A percentile compares a stretch with the other conserved stretches of the same genome.
Evolutionary conservation across 495 filamentous ascomycete species (phyloP).

Genomic region (Aspergillus cavernicola): DNA sequence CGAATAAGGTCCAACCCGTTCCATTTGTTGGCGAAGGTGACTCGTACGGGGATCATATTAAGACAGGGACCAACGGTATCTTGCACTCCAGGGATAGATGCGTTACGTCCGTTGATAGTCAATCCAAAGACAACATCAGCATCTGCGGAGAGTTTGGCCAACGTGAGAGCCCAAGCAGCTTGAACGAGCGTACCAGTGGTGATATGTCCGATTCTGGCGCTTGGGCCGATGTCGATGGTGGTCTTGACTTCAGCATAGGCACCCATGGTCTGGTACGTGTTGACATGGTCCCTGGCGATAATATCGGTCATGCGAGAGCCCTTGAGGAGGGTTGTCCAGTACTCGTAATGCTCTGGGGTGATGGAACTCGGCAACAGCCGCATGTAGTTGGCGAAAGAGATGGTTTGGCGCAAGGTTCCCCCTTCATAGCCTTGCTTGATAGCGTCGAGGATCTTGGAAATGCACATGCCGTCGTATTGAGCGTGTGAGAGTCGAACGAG

Average conservation of each 20-base stretch:
- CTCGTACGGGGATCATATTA: constrained; percentile 44
- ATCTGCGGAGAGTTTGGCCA: constrained; percentile 46
- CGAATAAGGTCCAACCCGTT: constrained; percentile 34
- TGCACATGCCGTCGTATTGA: constrained; percentile 69
- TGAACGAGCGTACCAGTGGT: constrained; percentile 54
- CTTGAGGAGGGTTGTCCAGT: constrained; percentile 40
- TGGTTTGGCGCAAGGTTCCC: constrained; percentile 30
- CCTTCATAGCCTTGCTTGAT: constrained; percentile 50
- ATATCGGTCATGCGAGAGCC: constrained; percentile 46
- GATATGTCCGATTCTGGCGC: constrained; percentile 36
- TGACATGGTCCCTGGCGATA: constrained; percentile 30
- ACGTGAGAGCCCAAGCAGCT: constrained; percentile 51
- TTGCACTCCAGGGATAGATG: constrained; percentile 44
- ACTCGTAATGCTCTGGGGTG: constrained; percentile 50
- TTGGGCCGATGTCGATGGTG: constrained; percentile 30
- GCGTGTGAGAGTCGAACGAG: constrained; percentile 67
- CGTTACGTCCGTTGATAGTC: constrained; percentile 53
- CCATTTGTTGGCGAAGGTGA: constrained; percentile 25
- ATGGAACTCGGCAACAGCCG: constrained; percentile 42
- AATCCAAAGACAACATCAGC: constrained; percentile 54
- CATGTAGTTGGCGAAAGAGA: constrained; percentile 58
- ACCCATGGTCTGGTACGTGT: constrained; percentile 35
- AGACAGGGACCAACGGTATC: constrained; percentile 41
- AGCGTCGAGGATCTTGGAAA: constrained; percentile 57
- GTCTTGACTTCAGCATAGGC: constrained; percentile 33